Evolutionary conservation across 108 stramenopile genomes (phyloP), one percentile per base, ranked within the genome.

Genomic region (Schizochytrium sp.): DNA sequence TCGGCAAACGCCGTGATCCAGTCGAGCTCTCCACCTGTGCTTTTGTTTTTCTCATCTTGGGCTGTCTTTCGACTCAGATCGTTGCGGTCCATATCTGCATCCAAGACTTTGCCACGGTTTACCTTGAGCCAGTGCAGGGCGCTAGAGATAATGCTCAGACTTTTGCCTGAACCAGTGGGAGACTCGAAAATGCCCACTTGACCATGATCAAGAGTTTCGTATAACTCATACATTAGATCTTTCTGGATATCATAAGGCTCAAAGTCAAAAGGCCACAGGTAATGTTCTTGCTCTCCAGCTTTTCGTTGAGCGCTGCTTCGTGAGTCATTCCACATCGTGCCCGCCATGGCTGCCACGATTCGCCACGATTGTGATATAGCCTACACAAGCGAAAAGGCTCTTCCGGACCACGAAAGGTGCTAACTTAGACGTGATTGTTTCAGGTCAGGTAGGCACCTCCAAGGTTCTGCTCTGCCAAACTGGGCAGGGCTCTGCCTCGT

Each of bases 151-250:
- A 93, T 91, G 64, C 92, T 93, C 50, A 93, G 91, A 15, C 91
- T 92, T 41, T 93, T 93, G 44, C 92, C 92, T 13, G 93, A 92
- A 44, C 93, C 93, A 2, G 93, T 93, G 3, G 93, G 93, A n/a
- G 92, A 93, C 87, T 93, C 93, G 45, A 93, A 93, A 64, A 93
- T 90, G 46, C 92, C 93, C 3, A 93, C 57, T 7, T 83, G 76
- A 19, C 92, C 90, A 12, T 46, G 87, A 1, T 93, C 92, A 4
- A 93, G 42, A 10, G 92, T 57, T 12, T 89, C 72, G 56, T 91
- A 92, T 41, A 93, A 46, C n/a, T 61, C 72, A 47, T 55, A 7
- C 90, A 88, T 90, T 17, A 93, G 90, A 89, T 92, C 73, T 53
- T 89, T 56, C 89, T 93, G 93, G 17, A 92, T 90, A 2, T 59